Base-by-base conservation (phyloP, 2,329 filamentous ascomycete genomes). In the Amauroascus verrucosus region DNA sequence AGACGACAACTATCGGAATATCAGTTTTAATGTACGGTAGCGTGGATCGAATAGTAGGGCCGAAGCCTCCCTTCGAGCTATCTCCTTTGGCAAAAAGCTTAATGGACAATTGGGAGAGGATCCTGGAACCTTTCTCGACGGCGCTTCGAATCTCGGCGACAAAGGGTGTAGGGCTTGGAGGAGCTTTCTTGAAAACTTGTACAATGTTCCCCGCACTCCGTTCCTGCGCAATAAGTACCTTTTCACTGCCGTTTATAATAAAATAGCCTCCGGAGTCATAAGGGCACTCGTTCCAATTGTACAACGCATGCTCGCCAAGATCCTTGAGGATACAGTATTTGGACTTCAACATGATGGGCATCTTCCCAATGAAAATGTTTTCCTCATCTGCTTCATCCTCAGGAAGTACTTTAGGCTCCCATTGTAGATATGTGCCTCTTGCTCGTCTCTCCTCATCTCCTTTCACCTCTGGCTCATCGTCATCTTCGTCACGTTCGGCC, bases 201-300 rank as follows among this genome's bases (percentile, higher is more conserved):
- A 98, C 93, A 55, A 97, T 98, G 66, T 98, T 98, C 65, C 91
- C 93, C 38, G 93, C 93, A 67, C 90, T 96, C 58, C 93, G 86
- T 71, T 98, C 93, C 69, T 98, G 93, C 1, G 93, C 93, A 63
- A 98, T 98, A 61, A 98, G 75, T 20, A 98, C 93, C 77, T 98
- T 98, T 68, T 98, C 93, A 70, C 88, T 95, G 41, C 93, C 93
- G 73, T 98, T 98, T 77, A 98, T 98, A 63, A 98, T 88, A 66
- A 98, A 98, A 72, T 98, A 98, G 60, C 93, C 93, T 61, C 93
- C 93, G 66, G 96, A 93, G 65, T 98, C 93, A 69, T 96, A 98
- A 0, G 93, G 93, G 61, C 93, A 98, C 72, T 98, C 93, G 66
- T 95, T 95, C 70, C 94, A 84, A 45, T 86, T 78, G 67, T 95